Evolutionary conservation across 2,329 filamentous ascomycete species (phyloP).

Genomic region (Epichloe glyceriae): DNA sequence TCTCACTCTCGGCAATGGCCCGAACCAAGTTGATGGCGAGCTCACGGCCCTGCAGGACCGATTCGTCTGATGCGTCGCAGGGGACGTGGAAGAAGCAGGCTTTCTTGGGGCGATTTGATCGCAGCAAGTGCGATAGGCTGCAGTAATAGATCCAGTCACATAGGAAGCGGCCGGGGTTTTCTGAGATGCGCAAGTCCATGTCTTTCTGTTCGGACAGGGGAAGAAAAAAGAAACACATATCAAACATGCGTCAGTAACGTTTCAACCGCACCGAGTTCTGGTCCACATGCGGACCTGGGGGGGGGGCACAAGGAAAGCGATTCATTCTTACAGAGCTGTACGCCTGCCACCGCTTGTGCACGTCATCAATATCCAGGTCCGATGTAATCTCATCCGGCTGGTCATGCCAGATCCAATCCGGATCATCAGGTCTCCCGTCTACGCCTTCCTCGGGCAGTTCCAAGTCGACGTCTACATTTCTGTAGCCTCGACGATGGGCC

Average conservation of each 20-base stretch:
- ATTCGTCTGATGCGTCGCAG: constrained; percentile 36
- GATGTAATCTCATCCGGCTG: constrained; percentile 43
- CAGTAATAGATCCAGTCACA: constrained; percentile 72
- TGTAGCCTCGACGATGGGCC: constrained; percentile 61
- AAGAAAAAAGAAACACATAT: background rate
- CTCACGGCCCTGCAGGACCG: constrained; percentile 35
- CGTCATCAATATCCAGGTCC: constrained; percentile 43
- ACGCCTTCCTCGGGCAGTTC: constrained; percentile 39
- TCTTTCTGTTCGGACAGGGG: constrained; percentile 17
- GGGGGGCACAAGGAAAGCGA: background rate
- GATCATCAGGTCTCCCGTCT: constrained; percentile 31
- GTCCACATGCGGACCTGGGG: no score
- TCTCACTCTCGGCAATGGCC: constrained; percentile 41
- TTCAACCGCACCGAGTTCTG: no score
- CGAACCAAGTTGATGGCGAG: constrained; percentile 41
- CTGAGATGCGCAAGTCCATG: constrained; percentile 43
- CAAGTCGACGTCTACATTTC: constrained; percentile 56
- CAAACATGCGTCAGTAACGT: no score
- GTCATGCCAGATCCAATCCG: constrained; percentile 40
- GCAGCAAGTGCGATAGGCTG: constrained; percentile 45
- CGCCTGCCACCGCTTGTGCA: constrained; percentile 41
- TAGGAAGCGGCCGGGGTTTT: constrained; percentile 59
- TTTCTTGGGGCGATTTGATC: constrained; percentile 30
- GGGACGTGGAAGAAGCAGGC: constrained; percentile 66
- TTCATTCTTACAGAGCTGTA: constrained; percentile 31